Conservation (phyloP, 768 basidiomycete genomes). For the Boletus sensibilis region DNA sequence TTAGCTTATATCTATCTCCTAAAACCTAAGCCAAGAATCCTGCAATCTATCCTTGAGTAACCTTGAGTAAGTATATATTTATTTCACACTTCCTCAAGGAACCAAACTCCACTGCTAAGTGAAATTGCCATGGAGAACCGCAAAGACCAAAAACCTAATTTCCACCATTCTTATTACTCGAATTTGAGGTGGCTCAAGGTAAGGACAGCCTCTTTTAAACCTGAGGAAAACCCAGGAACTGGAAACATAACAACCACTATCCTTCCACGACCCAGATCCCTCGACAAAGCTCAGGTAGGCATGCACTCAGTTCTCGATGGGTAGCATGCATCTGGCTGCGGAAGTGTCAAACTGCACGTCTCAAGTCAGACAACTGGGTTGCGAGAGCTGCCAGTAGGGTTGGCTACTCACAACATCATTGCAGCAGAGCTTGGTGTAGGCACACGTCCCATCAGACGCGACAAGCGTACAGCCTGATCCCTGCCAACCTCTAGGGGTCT, state of each 20-base stretch:
- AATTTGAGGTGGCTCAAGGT: not conserved
- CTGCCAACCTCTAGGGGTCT: conserved; percentile 3
- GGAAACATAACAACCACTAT: not conserved
- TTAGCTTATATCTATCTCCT: too few species aligned
- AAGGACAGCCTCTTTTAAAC: too few species aligned
- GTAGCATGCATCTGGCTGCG: not conserved
- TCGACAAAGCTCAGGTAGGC: not conserved
- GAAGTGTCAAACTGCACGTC: not conserved
- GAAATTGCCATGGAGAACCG: too few species aligned
- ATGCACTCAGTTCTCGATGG: not conserved
- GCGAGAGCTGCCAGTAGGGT: too few species aligned
- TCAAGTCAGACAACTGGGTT: not conserved
- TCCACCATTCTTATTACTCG: too few species aligned
- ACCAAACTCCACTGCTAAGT: too few species aligned
- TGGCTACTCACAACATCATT: not conserved
- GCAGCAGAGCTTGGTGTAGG: conserved; percentile 8
- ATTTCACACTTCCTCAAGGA: too few species aligned
- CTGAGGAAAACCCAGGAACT: not conserved
- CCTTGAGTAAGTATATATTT: too few species aligned
- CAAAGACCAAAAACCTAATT: too few species aligned
- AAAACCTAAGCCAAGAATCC: too few species aligned
- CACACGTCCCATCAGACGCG: not conserved
- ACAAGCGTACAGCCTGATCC: not conserved
- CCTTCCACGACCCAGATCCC: not conserved
- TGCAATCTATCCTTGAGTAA: too few species aligned